Evolutionary conservation across 192 early-diverging fungal genomes (phyloP).

Genomic region (Coemansia sp.): DNA sequence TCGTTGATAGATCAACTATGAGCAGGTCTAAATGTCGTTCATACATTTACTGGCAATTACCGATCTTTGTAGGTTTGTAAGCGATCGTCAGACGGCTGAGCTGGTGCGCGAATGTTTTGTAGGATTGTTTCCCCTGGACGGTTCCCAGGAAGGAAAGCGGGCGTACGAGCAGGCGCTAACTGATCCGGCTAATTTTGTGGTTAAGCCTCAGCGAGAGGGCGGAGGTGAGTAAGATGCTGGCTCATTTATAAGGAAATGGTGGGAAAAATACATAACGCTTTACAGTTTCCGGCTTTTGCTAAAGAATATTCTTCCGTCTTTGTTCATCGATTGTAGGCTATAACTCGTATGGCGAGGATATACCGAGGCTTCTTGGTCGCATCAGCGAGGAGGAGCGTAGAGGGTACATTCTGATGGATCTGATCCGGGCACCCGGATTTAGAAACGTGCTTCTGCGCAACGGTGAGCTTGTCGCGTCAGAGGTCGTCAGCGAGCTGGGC

Average conservation of each 20-base stretch:
- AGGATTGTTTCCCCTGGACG: constrained; percentile 86
- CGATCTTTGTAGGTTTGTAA: constrained; percentile 39
- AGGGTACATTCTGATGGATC: constrained; percentile 94
- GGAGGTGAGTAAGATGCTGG: constrained; percentile 55
- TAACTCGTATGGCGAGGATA: constrained; percentile 89
- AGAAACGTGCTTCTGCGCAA: constrained; percentile 74
- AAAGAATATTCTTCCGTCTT: background rate
- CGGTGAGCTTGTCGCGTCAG: constrained; percentile 64
- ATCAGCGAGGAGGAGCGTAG: constrained; percentile 65
- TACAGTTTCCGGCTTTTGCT: background rate
- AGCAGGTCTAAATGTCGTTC: no score
- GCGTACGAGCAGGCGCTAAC: constrained; percentile 66
- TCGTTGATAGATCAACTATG: no score
- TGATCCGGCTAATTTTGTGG: constrained; percentile 70
- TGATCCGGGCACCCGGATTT: constrained; percentile 76
- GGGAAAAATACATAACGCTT: background rate
- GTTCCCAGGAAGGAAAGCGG: constrained; percentile 57
- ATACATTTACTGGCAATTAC: background rate
- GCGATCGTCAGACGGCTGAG: constrained; percentile 44
- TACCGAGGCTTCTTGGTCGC: constrained; percentile 56
- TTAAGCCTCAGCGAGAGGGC: constrained; percentile 97
- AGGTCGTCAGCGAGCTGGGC: constrained; percentile 90
- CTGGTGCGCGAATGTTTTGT: constrained; percentile 77
- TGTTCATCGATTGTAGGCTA: constrained; percentile 44
- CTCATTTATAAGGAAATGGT: background rate